Conservation (phyloP, 257 asterid species). For the Solanum pinnatisectum region DNA sequence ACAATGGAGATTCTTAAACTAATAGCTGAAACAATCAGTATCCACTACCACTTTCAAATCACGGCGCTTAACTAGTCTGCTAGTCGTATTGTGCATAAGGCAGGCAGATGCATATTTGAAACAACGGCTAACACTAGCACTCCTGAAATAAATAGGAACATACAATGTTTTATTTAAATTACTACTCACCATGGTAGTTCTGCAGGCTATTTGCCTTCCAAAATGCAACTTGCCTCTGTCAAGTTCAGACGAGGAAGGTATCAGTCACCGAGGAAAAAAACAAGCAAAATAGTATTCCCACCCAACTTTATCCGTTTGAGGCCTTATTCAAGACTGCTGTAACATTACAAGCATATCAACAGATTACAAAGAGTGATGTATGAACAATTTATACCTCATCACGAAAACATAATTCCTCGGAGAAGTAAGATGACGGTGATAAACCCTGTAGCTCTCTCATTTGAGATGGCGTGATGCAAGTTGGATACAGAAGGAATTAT, state of each 20-base stretch:
- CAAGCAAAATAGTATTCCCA: not conserved
- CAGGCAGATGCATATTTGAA: not conserved
- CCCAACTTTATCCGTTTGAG: not conserved
- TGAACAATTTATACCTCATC: constrained; percentile 47
- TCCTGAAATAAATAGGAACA: not conserved
- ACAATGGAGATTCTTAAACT: not conserved
- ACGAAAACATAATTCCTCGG: constrained; percentile 45
- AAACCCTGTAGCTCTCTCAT: constrained; percentile 51
- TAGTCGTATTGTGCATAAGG: not conserved
- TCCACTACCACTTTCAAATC: not conserved
- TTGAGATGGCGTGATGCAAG: constrained; percentile 28
- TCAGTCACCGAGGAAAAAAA: constrained; percentile 15
- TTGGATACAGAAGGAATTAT: constrained; percentile 13
- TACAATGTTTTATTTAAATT: not conserved
- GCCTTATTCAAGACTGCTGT: not conserved
- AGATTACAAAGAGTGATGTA: not conserved
- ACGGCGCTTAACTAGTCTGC: not conserved
- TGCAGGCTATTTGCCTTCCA: constrained; percentile 58
- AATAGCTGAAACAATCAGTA: not conserved
- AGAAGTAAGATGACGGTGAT: constrained; percentile 67
- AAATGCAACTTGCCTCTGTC: constrained; percentile 62
- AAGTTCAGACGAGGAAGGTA: constrained; percentile 11
- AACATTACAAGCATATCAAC: not conserved
- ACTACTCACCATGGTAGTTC: constrained; percentile 55
- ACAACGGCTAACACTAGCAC: not conserved